A percentile compares a stretch with the other conserved stretches of the same genome.
phyloP scores from a whole-genome alignment of 257 asterid species.

The Petunia secreta region DNA sequence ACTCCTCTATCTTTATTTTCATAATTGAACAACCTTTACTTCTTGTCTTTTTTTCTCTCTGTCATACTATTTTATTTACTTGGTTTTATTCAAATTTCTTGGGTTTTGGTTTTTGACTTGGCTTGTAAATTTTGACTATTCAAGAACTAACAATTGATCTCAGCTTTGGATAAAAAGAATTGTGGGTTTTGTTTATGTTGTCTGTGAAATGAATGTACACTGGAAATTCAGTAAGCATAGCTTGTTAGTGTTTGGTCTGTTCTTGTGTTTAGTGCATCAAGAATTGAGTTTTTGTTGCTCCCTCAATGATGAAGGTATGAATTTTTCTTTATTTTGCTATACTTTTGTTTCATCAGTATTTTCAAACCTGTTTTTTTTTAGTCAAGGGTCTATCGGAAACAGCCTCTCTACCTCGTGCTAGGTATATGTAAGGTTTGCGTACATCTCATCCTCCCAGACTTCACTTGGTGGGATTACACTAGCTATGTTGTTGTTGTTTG shows the following conservation, averaged over 20 bases:
- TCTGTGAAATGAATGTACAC: conserved; percentile 36
- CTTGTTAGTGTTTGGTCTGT: conserved; percentile 26
- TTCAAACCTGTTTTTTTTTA: too few species aligned
- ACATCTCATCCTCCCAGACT: too few species aligned
- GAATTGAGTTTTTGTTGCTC: conserved; percentile 40
- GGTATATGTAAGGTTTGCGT: too few species aligned
- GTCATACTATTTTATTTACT: conserved; percentile 24
- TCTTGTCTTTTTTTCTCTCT: conserved; percentile 23
- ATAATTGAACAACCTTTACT: background rate
- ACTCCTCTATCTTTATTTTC: background rate
- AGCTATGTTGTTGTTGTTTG: too few species aligned
- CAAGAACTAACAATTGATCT: conserved; percentile 32
- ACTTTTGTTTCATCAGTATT: too few species aligned
- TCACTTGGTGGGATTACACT: too few species aligned
- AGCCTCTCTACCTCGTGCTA: too few species aligned
- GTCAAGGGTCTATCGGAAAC: too few species aligned
- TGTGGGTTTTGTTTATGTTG: conserved; percentile 30
- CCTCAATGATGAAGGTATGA: conserved; percentile 69
- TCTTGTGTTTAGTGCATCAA: conserved; percentile 32
- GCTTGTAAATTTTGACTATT: conserved; percentile 31
- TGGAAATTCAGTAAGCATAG: conserved; percentile 35
- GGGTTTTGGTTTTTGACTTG: conserved; percentile 27
- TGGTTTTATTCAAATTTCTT: background rate
- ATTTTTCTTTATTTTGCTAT: conserved; percentile 6
- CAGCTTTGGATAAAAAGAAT: conserved; percentile 25